A percentile compares a stretch with the other conserved stretches of the same genome.
These are phyloP conservation scores for Starmerella gropengiesseri DNA, from an alignment of 805 yeast genomes.

Conservation along the genomic window DNA sequence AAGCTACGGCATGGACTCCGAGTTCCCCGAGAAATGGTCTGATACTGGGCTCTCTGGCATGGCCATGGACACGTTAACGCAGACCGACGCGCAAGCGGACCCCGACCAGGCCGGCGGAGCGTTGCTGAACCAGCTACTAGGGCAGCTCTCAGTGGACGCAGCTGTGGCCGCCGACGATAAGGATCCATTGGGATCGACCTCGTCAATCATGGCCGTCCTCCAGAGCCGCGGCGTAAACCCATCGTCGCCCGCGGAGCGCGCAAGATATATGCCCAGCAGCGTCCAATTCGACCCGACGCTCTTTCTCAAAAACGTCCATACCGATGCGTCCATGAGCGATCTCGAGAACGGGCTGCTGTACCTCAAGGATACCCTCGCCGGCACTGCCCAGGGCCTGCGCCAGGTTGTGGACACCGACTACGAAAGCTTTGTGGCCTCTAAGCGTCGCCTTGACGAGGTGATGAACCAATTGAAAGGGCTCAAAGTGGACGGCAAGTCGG, in stretches of 20 bases:
- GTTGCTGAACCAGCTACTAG: slow-evolving; percentile 26
- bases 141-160: slow-evolving; percentile 16
- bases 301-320: slow-evolving; percentile 47
- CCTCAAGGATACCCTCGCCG: slow-evolving; percentile 40
- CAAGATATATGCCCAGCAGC: slow-evolving; percentile 41
- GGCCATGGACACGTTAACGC: slow-evolving; percentile 15
- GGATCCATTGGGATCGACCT: slow-evolving; percentile 51
- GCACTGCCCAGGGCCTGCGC: slow-evolving; percentile 39
- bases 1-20: slow-evolving; percentile 19
- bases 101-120: slow-evolving; percentile 17
- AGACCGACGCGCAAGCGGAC: slow-evolving; percentile 4
- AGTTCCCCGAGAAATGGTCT: slow-evolving; percentile 21
- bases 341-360: slow-evolving; percentile 39
- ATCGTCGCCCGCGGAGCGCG: slow-evolving; percentile 29
- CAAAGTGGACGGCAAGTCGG: slow-evolving; percentile 28
- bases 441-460: slow-evolving; percentile 52
- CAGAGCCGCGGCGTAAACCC: slow-evolving; percentile 1
- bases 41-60: slow-evolving; percentile 13
- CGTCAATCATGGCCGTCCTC: slow-evolving; percentile 36
- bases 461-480: slow-evolving; percentile 40
- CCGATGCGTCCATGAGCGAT: slow-evolving; percentile 43
- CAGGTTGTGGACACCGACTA: slow-evolving; percentile 48
- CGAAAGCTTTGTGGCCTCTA: slow-evolving; percentile 52
- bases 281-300: slow-evolving; percentile 48
- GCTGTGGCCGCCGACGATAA: slow-evolving; percentile 29